Evolutionary conservation across 345 rosid genomes (phyloP).

Genomic region (Angophora floribunda): DNA sequence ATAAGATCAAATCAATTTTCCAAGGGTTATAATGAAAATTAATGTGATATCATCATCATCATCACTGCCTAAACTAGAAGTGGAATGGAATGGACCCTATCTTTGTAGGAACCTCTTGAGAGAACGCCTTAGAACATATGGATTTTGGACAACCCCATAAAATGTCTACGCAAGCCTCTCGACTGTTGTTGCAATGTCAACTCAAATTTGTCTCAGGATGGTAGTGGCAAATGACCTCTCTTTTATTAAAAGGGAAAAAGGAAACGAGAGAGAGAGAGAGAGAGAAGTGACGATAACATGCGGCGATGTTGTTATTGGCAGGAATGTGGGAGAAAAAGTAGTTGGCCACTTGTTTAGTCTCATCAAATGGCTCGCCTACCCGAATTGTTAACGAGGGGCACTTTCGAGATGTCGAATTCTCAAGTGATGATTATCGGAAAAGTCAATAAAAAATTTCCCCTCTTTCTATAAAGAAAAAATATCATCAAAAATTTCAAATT

Average conservation of each 20-base stretch:
- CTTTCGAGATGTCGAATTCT: neutral
- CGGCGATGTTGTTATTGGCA: neutral
- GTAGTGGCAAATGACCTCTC: neutral
- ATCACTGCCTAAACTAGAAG: neutral
- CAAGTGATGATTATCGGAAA: neutral
- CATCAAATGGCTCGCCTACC: neutral
- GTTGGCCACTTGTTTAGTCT: neutral
- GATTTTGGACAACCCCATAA: neutral
- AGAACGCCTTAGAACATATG: neutral
- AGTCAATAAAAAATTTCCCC: neutral
- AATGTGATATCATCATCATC: neutral
- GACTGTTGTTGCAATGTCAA: neutral
- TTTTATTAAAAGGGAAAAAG: neutral
- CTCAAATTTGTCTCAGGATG: neutral
- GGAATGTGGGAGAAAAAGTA: neutral
- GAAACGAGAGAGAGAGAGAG: neutral
- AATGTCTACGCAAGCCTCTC: neutral
- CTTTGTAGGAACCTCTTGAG: neutral
- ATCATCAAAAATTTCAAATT: too few species aligned
- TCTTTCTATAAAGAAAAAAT: neutral
- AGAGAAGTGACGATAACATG: neutral
- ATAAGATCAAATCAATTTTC: neutral
- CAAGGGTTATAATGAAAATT: neutral
- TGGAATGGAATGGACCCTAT: neutral
- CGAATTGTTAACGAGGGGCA: neutral